Conservation (phyloP, 345 rosid species). For the Camelina hispida region DNA sequence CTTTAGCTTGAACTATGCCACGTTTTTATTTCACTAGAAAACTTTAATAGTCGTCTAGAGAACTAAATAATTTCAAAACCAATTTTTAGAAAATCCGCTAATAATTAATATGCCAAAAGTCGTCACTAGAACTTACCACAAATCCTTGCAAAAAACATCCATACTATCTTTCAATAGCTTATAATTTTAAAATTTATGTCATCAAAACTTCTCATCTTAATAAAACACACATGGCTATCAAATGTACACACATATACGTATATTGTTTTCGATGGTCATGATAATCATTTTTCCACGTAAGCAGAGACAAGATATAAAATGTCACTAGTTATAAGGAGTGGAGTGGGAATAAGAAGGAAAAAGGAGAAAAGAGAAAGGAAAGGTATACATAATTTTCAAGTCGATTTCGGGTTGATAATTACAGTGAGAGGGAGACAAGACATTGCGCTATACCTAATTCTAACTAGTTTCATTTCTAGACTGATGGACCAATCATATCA, state of each 20-base stretch:
- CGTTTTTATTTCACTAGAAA: no score
- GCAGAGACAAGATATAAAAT: constrained; percentile 11
- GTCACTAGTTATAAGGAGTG: constrained; percentile 23
- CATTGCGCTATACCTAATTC: constrained; percentile 35
- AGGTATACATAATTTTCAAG: constrained; percentile 35
- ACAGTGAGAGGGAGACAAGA: constrained; percentile 37
- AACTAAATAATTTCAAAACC: neutral
- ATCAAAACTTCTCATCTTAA: neutral
- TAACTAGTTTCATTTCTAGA: constrained; percentile 41
- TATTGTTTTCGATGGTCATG: constrained; percentile 22
- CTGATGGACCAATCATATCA: constrained; percentile 38
- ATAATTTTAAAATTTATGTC: neutral
- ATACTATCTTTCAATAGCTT: neutral
- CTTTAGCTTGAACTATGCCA: no score
- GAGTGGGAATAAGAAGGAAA: constrained; percentile 21
- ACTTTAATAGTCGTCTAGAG: no score
- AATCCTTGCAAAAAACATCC: neutral
- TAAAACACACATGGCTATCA: constrained; percentile 3
- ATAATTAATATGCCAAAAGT: neutral
- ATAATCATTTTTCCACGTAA: constrained; percentile 21
- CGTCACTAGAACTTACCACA: neutral
- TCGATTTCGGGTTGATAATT: constrained; percentile 37
- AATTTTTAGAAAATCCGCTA: no score
- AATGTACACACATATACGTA: neutral
- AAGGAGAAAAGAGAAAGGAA: neutral